A percentile compares a stretch with the other conserved stretches of the same genome.
These are phyloP conservation scores for Fusarium udum DNA, from an alignment of 2,329 filamentous ascomycete species.

Conservation along the genomic window DNA sequence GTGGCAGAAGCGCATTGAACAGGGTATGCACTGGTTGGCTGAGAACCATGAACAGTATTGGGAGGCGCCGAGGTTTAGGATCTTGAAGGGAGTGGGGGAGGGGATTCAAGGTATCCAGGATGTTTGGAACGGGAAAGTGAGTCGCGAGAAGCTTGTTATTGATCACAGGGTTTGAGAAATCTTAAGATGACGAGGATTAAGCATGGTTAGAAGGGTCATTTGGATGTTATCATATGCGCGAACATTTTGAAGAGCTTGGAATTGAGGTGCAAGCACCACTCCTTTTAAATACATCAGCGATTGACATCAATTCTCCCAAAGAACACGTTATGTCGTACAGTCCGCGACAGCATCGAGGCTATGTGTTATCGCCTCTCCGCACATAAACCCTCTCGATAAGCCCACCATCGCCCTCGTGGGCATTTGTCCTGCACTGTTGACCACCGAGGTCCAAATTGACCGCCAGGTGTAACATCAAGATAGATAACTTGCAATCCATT, in stretches of 20 bases:
- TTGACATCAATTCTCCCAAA: background rate
- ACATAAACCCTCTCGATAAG: no score
- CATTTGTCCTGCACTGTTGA: background rate
- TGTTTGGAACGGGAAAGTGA: slow-evolving; percentile 6
- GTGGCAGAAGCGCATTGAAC: background rate
- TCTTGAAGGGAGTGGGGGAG: background rate
- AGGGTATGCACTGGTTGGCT: background rate
- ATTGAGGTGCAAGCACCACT: background rate
- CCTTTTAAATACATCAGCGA: background rate
- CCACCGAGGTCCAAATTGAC: rapidly evolving
- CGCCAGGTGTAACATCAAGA: rapidly evolving
- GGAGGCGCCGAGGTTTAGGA: background rate
- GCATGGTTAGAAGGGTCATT: background rate
- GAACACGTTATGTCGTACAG: rapidly evolving
- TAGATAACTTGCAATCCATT: background rate
- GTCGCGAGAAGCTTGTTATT: slow-evolving; percentile 3
- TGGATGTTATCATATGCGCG: rapidly evolving
- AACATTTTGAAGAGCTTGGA: rapidly evolving
- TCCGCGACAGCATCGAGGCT: background rate
- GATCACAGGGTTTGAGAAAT: background rate
- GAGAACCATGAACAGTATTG: background rate
- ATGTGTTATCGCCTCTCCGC: no score
- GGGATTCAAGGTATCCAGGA: background rate
- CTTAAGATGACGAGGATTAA: rapidly evolving
- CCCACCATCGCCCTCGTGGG: background rate